Percentiles rank a stretch among this genome's conserved stretches.
Evolutionary conservation across 495 filamentous ascomycete genomes (phyloP).

Genomic region (Penicillium pancosmium): DNA sequence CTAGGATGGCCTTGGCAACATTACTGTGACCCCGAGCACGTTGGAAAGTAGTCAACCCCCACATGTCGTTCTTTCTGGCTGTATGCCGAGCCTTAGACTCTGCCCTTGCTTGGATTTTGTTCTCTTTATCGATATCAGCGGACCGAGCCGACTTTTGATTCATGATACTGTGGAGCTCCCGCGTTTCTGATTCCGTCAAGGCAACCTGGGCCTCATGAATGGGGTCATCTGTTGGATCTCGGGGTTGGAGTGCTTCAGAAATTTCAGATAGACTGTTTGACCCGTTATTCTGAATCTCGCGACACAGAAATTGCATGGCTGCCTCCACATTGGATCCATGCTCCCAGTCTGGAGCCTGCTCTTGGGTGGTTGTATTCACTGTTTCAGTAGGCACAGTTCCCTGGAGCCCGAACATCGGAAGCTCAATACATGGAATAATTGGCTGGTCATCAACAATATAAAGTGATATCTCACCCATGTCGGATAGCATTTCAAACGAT

Average conservation of each 20-base stretch:
- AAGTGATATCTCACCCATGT: neutral
- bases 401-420: neutral
- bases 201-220: neutral
- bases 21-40: neutral
- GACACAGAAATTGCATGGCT: neutral
- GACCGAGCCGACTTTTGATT: neutral
- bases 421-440: neutral
- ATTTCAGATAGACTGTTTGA: too few species aligned
- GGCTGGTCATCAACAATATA: neutral
- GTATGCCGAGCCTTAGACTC: neutral
- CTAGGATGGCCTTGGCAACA: neutral
- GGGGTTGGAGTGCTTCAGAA: too few species aligned
- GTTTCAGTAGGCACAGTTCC: neutral
- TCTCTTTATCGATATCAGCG: neutral
- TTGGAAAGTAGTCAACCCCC: neutral
- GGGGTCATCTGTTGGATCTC: neutral
- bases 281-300: neutral
- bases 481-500: neutral
- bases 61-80: conserved; percentile 1
- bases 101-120: neutral
- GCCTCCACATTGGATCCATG: neutral
- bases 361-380: neutral
- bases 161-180: neutral
- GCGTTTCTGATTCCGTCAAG: neutral
- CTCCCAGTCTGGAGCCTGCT: neutral